Base-by-base conservation (phyloP, 768 basidiomycete genomes). In the Hypholoma sublateritium region DNA sequence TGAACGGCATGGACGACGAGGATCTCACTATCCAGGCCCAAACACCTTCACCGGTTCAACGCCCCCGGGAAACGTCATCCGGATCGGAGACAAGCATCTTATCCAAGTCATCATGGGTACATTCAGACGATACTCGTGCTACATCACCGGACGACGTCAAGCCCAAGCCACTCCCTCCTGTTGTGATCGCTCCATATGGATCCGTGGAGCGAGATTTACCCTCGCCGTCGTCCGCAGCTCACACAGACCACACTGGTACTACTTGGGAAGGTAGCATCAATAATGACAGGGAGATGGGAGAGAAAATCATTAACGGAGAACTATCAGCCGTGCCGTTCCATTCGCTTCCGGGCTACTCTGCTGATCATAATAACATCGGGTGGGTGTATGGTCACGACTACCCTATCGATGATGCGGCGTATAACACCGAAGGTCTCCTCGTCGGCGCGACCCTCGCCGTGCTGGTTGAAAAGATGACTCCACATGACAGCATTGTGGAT, bases 391-490 rank as follows among this genome's bases (percentile, higher is more conserved):
- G 83, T n/a, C 84, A 91, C 68, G 94, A 97, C 63, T 91, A 95
- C 70, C 79, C 86, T 12, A 73, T 84, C 4, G 84, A 89, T 35
- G 95, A 99, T 66, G 89, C 96, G 48, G 85, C 89, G 4, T 95
- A 93, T 77, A 97, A 95, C 69, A 80, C 81, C 44, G 95, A 98
- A 12, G 95, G 95, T 2, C 83, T 86, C 60, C 85, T 98, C 17
- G 89, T 95, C 9, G 95, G 94, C 21, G 97, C 94, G 2, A 94
- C 93, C 4, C 77, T 99, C 59, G 80, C 81, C 16, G 95, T 88
- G 1, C 77, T 99, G 42, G 89, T 98, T n/a, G 95, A 96, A 74
- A 95, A 93, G 74, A 90, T 98, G 88, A 96, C 96, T 17, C 94
- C 95, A 4, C 93, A 97, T 67, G 93, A 94, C 67, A 87, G 86